Base-by-base conservation (phyloP, 2,329 filamentous ascomycete genomes). In the Scedosporium apiospermum region DNA sequence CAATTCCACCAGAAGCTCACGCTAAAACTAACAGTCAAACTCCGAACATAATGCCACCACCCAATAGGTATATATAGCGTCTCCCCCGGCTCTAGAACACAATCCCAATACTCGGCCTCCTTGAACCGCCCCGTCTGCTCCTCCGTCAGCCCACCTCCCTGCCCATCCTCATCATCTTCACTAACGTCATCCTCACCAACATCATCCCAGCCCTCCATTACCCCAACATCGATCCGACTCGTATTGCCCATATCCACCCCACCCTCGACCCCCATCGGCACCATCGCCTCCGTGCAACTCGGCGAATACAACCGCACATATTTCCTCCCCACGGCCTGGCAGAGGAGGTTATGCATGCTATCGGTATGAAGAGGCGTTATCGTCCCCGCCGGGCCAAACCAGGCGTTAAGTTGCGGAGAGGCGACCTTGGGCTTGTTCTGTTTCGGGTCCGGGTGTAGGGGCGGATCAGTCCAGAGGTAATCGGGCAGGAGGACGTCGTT, bases 1-100 rank as follows among this genome's bases (percentile, higher is more conserved):
- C 27, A 83, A 66, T 90, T 89, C 89, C 91, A 99, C 95, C 95
- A 99, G 71, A 97, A 98, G 71, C 92, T 97, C 12, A 98, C 92
- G 67, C 93, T 97, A 70, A 96, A 93, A 71, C 93, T 96, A 21
- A 90, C 85, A 63, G 86, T 91, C 69, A 98, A 72, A 59, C 91
- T 91, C 64, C 90, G 82, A 3, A 98, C 90, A 74, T 97, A 98
- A 78, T 99, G 95, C 95, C 95, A 99, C 93, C 95, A 99, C 0
- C 93, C 95, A 4, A 91, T 82, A 0, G 95, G 95, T 61, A 99
- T 90, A 71, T 96, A 95, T 61, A 99, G 72, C 66, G 87, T 89
- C 61, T 99, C 92, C 0, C 93, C 95, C 0, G 89, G 88, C 34
- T 82, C 84, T 5, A 99, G 76, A 1, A 98, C 82, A 63, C 87